These are phyloP conservation scores for Colletotrichum incanum DNA, from an alignment of 2,329 filamentous ascomycete genomes.

Conservation along the genomic window DNA sequence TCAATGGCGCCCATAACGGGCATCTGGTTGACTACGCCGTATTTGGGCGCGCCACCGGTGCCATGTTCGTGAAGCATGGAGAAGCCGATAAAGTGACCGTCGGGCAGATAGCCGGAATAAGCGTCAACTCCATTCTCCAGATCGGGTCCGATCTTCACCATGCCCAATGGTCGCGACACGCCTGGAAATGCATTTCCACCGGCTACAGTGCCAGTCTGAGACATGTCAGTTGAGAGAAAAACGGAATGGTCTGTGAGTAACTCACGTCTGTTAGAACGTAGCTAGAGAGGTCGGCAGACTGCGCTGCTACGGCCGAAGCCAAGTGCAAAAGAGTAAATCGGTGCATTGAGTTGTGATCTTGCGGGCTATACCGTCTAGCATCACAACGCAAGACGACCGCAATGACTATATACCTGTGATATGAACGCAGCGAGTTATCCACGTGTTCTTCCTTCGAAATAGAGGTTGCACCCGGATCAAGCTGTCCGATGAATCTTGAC, in stretches of 20 bases:
- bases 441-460: not conserved
- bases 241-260: conserved; percentile 9
- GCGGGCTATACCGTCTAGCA: no score
- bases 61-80: conserved; percentile 77
- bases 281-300: conserved; percentile 48
- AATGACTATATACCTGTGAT: not conserved
- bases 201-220: conserved; percentile 61
- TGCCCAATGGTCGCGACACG: conserved; percentile 63
- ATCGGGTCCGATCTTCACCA: conserved; percentile 67
- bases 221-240: conserved; percentile 15
- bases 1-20: conserved; percentile 65
- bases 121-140: conserved; percentile 64
- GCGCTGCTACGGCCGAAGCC: conserved; percentile 21
- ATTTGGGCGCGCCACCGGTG: conserved; percentile 79
- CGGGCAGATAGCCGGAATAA: conserved; percentile 67
- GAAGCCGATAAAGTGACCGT: conserved; percentile 72
- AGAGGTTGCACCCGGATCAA: conserved; percentile 10
- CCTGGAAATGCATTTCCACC: conserved; percentile 68
- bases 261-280: conserved; percentile 56
- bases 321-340: conserved; percentile 21
- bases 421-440: not conserved
- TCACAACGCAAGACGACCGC: not conserved
- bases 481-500: conserved; percentile 1
- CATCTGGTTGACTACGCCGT: conserved; percentile 76
- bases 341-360: no score